Evolutionary conservation across 208 protist species (phyloP).

Genomic region (Entamoeba invadens): DNA sequence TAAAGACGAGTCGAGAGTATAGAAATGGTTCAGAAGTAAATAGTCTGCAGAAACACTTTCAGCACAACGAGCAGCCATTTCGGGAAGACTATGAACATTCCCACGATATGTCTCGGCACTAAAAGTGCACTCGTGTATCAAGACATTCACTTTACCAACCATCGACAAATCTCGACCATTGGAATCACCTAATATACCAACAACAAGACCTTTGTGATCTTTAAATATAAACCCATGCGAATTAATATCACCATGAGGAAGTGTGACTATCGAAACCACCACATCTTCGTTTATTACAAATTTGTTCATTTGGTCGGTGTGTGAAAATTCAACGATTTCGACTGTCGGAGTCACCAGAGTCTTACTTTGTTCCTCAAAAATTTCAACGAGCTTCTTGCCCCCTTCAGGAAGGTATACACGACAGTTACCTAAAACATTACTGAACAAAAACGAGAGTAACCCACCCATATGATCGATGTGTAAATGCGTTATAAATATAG

Average conservation of each 20-base stretch:
- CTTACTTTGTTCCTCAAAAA: background rate
- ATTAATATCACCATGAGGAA: background rate
- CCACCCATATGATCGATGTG: background rate
- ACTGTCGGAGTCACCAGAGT: background rate
- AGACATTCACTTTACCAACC: background rate
- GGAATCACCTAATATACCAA: background rate
- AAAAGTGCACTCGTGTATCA: background rate
- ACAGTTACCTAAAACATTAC: background rate
- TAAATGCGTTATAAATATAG: background rate
- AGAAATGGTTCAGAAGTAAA: background rate
- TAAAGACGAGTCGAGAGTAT: background rate
- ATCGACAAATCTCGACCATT: background rate
- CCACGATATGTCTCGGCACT: background rate
- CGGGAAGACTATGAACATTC: background rate
- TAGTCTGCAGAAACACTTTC: background rate
- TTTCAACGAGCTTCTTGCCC: background rate
- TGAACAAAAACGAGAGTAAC: background rate
- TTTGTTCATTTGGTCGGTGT: background rate
- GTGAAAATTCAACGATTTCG: background rate
- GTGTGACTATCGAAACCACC: too few relatives aligned
- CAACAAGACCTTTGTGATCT: background rate
- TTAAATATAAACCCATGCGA: background rate
- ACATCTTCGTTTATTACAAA: too few relatives aligned
- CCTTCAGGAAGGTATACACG: background rate
- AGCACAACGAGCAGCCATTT: background rate